Evolutionary conservation across 2,329 filamentous ascomycete species (phyloP).

Genomic region (Fusarium virguliforme): DNA sequence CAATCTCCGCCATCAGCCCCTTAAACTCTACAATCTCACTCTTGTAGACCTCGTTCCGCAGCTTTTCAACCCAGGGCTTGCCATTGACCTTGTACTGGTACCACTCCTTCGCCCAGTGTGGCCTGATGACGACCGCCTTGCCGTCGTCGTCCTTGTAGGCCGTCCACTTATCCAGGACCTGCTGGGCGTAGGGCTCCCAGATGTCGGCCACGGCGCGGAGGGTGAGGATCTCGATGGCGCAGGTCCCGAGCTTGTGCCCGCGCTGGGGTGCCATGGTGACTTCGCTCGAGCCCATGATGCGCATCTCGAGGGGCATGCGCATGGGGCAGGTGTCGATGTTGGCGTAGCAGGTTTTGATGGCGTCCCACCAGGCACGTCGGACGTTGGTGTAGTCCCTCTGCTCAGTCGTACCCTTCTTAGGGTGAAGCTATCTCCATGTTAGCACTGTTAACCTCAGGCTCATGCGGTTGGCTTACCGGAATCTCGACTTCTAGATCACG

Average conservation of each 20-base stretch:
- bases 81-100: constrained; percentile 15
- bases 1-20: constrained; percentile 1
- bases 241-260: constrained; percentile 21
- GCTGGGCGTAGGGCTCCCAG: constrained; percentile 8
- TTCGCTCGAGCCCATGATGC: constrained; percentile 33
- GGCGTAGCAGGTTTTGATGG: constrained; percentile 18
- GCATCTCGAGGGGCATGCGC: constrained; percentile 37
- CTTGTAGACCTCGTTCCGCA: constrained; percentile 20
- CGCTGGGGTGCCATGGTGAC: constrained; percentile 30
- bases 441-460: background rate
- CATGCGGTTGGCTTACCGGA: background rate
- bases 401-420: background rate
- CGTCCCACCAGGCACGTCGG: constrained; percentile 31
- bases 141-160: background rate
- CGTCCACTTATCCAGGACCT: background rate
- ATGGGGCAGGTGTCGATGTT: constrained; percentile 32
- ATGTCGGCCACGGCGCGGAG: constrained; percentile 5
- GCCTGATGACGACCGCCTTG: background rate
- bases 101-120: constrained; percentile 9
- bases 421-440: background rate
- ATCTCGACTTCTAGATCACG: constrained; percentile 7
- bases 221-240: constrained; percentile 21
- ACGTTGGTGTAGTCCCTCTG: constrained; percentile 16
- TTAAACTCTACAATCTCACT: constrained; percentile 16
- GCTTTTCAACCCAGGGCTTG: constrained; percentile 15